Conservation (phyloP, 1,284 basidiomycete genomes). For the Tylopilus sp. region DNA sequence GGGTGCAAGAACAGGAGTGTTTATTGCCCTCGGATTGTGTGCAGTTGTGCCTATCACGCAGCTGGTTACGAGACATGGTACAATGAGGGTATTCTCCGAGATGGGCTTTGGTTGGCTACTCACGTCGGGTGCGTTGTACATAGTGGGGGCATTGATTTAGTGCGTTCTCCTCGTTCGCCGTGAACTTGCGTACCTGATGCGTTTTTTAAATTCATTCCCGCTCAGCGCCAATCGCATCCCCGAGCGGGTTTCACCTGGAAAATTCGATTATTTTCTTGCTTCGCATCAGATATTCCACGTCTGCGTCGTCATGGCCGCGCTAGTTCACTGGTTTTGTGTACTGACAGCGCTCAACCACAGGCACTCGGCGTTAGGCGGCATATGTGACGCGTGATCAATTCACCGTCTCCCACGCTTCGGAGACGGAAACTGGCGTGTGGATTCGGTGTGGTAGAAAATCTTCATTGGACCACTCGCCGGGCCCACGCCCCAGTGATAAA, state of each 20-base stretch:
- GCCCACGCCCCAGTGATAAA: conserved; percentile 20
- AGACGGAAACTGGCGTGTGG: conserved; percentile 17
- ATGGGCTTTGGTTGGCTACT: conserved; percentile 71
- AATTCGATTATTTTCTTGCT: conserved; percentile 74
- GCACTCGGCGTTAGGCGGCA: conserved; percentile 39
- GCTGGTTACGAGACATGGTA: conserved; percentile 55
- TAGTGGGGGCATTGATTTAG: conserved; percentile 77
- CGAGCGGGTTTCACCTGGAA: conserved; percentile 72
- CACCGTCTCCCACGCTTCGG: conserved; percentile 24
- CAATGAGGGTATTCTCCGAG: conserved; percentile 48
- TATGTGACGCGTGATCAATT: conserved; percentile 32
- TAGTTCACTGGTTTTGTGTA: conserved; percentile 67
- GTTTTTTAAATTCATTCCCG: conserved; percentile 29
- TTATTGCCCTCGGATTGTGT: conserved; percentile 74
- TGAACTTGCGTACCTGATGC: conserved; percentile 22
- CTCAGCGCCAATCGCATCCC: conserved; percentile 77
- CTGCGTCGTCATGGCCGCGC: conserved; percentile 73
- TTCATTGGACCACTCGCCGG: conserved; percentile 18
- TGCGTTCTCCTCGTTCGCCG: conserved; percentile 45
- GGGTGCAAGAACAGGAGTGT: conserved; percentile 73
- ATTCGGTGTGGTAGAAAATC: conserved; percentile 20
- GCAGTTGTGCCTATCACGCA: conserved; percentile 72
- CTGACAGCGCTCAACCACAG: conserved; percentile 54
- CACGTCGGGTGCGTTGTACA: conserved; percentile 65
- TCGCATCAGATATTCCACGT: conserved; percentile 88